Percentiles rank a stretch among this genome's conserved stretches.
Evolutionary conservation across 129 eudicot species (phyloP).

Genomic region (Flaveria bidentis): DNA sequence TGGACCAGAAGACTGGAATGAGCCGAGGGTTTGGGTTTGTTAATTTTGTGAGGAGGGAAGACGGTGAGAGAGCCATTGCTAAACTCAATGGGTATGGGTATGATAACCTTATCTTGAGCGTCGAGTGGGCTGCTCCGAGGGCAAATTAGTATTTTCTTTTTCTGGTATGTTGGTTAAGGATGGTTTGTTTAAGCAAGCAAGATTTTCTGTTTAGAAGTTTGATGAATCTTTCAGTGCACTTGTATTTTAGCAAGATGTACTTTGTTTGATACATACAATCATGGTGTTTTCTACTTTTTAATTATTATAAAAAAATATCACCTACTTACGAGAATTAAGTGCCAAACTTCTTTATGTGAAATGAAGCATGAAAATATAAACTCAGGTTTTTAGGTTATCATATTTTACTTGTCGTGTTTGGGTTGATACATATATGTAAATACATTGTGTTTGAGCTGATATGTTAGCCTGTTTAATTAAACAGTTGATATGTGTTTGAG

Average conservation of each 20-base stretch:
- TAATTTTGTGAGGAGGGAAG: slow-evolving; percentile 26
- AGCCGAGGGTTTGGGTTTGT: slow-evolving; percentile 29
- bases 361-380: too few relatives aligned
- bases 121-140: slow-evolving; percentile 30
- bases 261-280: neutral
- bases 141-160: slow-evolving; percentile 1
- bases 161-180: neutral
- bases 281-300: neutral
- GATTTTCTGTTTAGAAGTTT: slow-evolving; percentile 17
- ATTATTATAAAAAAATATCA: neutral
- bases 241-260: neutral
- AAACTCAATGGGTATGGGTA: slow-evolving; percentile 25
- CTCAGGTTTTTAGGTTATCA: too few relatives aligned
- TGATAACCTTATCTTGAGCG: slow-evolving; percentile 29
- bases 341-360: too few relatives aligned
- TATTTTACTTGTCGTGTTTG: too few relatives aligned
- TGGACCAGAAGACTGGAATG: slow-evolving; percentile 27
- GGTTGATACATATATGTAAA: too few relatives aligned
- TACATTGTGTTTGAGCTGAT: too few relatives aligned
- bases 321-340: too few relatives aligned
- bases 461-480: too few relatives aligned
- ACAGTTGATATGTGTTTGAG: too few relatives aligned
- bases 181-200: neutral
- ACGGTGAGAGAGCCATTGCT: slow-evolving; percentile 28
- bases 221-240: neutral